Base-by-base conservation (phyloP, 257 asterid species). In the Solanum pennellii region DNA sequence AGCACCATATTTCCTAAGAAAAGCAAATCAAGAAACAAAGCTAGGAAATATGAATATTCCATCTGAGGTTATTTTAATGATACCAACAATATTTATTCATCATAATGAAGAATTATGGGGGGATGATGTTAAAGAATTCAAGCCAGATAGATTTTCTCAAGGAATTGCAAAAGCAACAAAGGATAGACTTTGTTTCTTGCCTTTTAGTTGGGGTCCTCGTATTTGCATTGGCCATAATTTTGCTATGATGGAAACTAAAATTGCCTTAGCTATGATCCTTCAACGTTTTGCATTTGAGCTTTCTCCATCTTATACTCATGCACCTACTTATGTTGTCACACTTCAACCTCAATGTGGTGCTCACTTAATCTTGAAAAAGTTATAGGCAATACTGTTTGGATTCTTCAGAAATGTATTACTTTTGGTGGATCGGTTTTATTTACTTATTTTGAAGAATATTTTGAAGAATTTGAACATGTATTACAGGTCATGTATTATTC, bases 201-300 rank as follows among this genome's bases (percentile, higher is more conserved):
- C 94, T 5, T 92, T 92, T 85, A 89, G 94, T 65, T 91, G 90
- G 92, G 94, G 93, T 29, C 94, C 95, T 0, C 77, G 96, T 71
- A 84, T 84, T 1, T 91, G 95, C 92, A 88, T 92, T 7, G 94
- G 94, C 29, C 89, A 90, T 76, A 91, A 91, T 49, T 93, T 90
- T 73, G 92, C 95, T 20, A 87, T 89, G 14, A 84, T 93, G 89
- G 93, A 93, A 82, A 89, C 94, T 1, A 93, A 93, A 80, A 69
- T 92, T 12, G 92, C 92, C 16, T 33, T 93, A 3, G 87, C 89
- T 5, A 80, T 87, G 84, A 89, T 93, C n/a, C 91, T 93, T 6
- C 88, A 72, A 68, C 86, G 87, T 44, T 93, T 90, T 60, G 52
- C 91, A 1, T 91, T 92, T 45, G 76, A 90, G 33, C 93, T 92